Evolutionary conservation across 192 early-diverging fungal genomes (phyloP).

Genomic region (Coemansia asiatica): DNA sequence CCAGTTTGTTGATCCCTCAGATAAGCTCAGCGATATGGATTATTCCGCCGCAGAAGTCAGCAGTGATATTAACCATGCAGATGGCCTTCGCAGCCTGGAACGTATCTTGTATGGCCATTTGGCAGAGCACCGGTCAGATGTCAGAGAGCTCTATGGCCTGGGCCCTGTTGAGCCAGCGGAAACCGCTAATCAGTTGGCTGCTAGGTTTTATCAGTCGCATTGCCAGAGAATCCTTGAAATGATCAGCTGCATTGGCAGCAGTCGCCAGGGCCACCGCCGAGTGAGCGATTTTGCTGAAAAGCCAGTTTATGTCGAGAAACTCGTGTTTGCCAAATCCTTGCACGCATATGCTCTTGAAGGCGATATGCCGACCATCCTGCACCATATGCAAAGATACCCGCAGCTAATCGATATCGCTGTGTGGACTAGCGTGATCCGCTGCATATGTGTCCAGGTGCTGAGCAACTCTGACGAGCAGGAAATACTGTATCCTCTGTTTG

Average conservation of each 20-base stretch:
- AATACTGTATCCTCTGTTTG: conserved; percentile 10
- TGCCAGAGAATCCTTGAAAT: conserved; percentile 15
- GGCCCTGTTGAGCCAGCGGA: background rate
- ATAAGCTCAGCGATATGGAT: background rate
- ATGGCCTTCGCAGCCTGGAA: conserved; percentile 13
- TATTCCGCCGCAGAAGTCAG: background rate
- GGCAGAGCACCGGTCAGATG: conserved; percentile 5
- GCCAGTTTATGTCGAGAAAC: background rate
- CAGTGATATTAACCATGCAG: background rate
- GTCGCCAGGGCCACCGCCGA: too few species aligned
- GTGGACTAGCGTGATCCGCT: conserved; percentile 31
- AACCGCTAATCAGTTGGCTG: too few species aligned
- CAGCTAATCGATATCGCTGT: conserved; percentile 17
- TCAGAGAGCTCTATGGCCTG: conserved; percentile 17
- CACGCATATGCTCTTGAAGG: conserved; percentile 16
- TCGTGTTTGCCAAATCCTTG: conserved; percentile 21
- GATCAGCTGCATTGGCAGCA: background rate
- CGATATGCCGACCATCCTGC: conserved; percentile 21
- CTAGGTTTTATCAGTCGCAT: conserved; percentile 5
- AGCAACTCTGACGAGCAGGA: background rate
- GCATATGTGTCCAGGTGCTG: conserved; percentile 20
- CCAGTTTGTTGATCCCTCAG: background rate
- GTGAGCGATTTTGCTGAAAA: background rate
- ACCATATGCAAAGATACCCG: conserved; percentile 23
- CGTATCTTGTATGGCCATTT: conserved; percentile 19